Evolutionary conservation across 805 yeast species (phyloP), one percentile per base, ranked within the genome.

Genomic region (Hyphopichia homilentoma): DNA sequence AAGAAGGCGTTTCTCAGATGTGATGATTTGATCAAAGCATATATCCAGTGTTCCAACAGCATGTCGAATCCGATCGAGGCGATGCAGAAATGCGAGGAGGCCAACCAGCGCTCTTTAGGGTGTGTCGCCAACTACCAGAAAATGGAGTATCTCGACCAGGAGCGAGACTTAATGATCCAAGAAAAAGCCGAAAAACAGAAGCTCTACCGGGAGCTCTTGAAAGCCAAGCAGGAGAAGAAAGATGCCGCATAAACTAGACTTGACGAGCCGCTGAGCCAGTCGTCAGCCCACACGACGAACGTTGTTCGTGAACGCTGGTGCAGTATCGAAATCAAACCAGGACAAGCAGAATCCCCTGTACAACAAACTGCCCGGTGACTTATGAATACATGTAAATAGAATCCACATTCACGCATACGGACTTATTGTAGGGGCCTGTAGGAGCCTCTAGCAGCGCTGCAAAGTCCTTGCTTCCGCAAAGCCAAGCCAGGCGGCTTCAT

Each of bases 11-110:
- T 83, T 64, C 69, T 73, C 27, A 54, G 61, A 35, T 84, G 94
- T 52, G 85, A 79, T 45, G 81, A 72, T 13, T 59, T 67, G 29
- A 96, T 89, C 21, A 81, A 74, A 61, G 76, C 68, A 12, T 82
- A 79, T 48, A 76, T 81, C 3, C 73, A 71, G 27, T 86, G 95
- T 53, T 77, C 87, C 23, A 72, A 76, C 43, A 52, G 62, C 26
- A 64, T 54, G 23, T 61, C 73, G 28, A 85, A 59, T 33, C 70
- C 93, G 4, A 41, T 83, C 26, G 80, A 75, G 27, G 85, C 77
- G 4, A 75, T 84, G 65, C 78, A 76, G 46, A 67, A 72, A 26
- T 86, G 96, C 47, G 70, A 74, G 30, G 66, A 55, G n/a, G 69
- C 73, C 36, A 75, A 79, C 42, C 66, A 71, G 33, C 70, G 65